phyloP scores from a whole-genome alignment of 352 stramenopile genomes.

The Phytophthora tubulina region DNA sequence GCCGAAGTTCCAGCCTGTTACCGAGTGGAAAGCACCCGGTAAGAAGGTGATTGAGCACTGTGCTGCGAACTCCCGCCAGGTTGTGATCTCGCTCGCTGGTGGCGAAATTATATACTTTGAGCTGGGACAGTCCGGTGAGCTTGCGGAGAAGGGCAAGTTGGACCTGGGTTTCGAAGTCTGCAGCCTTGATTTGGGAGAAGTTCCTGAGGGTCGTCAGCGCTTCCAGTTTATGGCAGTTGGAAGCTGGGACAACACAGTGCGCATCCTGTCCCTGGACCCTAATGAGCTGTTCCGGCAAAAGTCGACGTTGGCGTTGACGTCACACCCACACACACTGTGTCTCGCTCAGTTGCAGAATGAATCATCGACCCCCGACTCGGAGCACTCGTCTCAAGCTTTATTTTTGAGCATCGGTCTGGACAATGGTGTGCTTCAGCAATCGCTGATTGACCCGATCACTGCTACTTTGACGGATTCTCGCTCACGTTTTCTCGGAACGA shows the following conservation, averaged over 20 bases:
- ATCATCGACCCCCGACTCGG: conserved; percentile 58
- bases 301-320: conserved; percentile 83
- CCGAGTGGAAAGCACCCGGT: conserved; percentile 97
- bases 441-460: conserved; percentile 90
- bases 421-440: conserved; percentile 96
- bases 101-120: conserved; percentile 99
- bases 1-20: conserved; percentile 92
- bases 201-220: conserved; percentile 94
- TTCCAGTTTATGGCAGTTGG: conserved; percentile 98
- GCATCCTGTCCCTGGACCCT: conserved; percentile 96
- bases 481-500: conserved; percentile 95
- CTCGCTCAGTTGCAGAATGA: conserved; percentile 86
- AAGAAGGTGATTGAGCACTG: conserved; percentile 98
- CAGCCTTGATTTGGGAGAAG: conserved; percentile 96
- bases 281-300: conserved; percentile 91
- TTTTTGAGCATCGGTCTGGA: conserved; percentile 92
- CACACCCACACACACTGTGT: conserved; percentile 85
- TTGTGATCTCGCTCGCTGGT: conserved; percentile 96
- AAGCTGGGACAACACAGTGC: conserved; percentile 91
- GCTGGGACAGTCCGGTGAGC: conserved; percentile 92
- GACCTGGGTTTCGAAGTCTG: conserved; percentile 97
- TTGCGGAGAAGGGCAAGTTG: conserved; percentile 94
- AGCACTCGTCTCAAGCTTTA: conserved; percentile 68
- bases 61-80: conserved; percentile 96
- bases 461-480: conserved; percentile 87